phyloP scores from a whole-genome alignment of 1,284 basidiomycete species.

The Ganoderma sp. region DNA sequence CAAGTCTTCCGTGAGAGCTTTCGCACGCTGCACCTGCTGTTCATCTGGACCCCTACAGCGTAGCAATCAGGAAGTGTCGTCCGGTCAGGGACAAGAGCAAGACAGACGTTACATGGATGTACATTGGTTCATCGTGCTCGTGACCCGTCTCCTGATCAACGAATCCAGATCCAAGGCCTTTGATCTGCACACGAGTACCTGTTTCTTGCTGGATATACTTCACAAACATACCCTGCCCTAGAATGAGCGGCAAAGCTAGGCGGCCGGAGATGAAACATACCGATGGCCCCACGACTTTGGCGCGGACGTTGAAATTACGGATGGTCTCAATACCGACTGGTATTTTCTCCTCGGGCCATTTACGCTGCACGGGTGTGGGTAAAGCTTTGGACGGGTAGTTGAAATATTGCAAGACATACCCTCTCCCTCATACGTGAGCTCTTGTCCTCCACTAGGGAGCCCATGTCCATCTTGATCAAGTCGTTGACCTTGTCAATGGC shows the following conservation, averaged over 20 bases:
- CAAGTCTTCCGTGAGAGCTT: conserved; percentile 88
- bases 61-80: conserved; percentile 8
- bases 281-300: conserved; percentile 95
- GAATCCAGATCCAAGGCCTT: conserved; percentile 94
- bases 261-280: conserved; percentile 48
- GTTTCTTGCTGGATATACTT: conserved; percentile 99
- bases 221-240: conserved; percentile 86
- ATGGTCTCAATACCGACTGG: conserved; percentile 88
- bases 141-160: conserved; percentile 92
- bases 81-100: neutral
- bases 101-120: conserved; percentile 90
- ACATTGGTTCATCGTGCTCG: conserved; percentile 92
- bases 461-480: conserved; percentile 84
- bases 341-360: conserved; percentile 96
- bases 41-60: conserved; percentile 83
- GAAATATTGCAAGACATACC: conserved; percentile 42
- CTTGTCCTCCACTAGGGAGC: conserved; percentile 88
- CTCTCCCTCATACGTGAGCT: conserved; percentile 67
- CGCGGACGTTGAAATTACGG: conserved; percentile 96
- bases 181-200: conserved; percentile 96
- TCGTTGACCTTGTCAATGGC: conserved; percentile 89
- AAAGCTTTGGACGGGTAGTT: neutral
- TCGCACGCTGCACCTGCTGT: conserved; percentile 84
- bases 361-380: conserved; percentile 57
- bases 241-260: neutral